Conservation (phyloP, 495 filamentous ascomycete genomes). For the Chaetomidium leptoderma region DNA sequence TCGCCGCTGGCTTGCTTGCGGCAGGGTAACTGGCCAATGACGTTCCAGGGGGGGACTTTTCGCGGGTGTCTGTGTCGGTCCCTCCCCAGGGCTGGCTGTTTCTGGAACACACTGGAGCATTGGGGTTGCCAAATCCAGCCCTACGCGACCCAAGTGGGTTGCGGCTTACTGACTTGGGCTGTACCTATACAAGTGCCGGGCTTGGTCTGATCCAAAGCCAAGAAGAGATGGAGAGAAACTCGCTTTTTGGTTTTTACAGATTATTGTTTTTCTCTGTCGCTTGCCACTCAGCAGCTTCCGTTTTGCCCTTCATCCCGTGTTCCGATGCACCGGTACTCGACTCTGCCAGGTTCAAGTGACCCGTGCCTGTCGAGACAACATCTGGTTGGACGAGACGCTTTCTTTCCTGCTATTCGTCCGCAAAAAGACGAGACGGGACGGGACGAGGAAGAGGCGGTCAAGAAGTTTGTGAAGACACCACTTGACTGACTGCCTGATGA, state of each 20-base stretch:
- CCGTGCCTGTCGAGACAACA: too few species aligned
- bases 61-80: too few species aligned
- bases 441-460: too few species aligned
- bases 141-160: not conserved
- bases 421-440: too few species aligned
- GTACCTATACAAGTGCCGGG: conserved; percentile 6
- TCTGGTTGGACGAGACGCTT: too few species aligned
- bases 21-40: not conserved
- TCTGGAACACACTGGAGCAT: not conserved
- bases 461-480: too few species aligned
- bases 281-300: not conserved
- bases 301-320: not conserved
- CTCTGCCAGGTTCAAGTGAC: not conserved
- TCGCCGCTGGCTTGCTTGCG: conserved; percentile 5
- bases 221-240: too few species aligned
- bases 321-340: not conserved
- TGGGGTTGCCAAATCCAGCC: conserved; percentile 8
- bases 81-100: not conserved
- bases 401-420: not conserved
- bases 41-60: not conserved
- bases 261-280: not conserved
- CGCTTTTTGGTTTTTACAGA: not conserved
- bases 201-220: too few species aligned
- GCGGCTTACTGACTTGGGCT: not conserved
- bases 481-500: not conserved